phyloP scores from a whole-genome alignment of 495 filamentous ascomycete species.

The Neurospora terricola region DNA sequence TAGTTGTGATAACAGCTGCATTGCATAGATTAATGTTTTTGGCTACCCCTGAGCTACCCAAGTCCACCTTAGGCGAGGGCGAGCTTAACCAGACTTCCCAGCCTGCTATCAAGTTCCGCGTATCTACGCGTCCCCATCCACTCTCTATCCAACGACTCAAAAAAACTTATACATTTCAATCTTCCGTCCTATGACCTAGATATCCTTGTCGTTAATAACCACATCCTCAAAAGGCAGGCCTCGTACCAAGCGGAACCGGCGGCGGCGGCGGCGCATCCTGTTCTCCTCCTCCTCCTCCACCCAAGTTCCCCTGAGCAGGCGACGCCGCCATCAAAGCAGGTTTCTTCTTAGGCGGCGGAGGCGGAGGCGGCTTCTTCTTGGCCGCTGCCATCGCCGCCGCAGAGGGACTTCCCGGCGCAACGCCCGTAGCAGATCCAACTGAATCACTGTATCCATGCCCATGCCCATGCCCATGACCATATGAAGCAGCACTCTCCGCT shows the following conservation, averaged over 20 bases:
- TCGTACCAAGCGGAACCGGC: conserved; percentile 37
- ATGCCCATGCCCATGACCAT: not conserved
- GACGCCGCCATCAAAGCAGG: not conserved
- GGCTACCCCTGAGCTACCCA: not conserved
- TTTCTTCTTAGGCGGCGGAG: conserved; percentile 48
- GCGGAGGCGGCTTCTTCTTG: conserved; percentile 59
- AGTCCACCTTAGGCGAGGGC: not conserved
- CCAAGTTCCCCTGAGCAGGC: not conserved
- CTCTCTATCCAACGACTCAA: not conserved
- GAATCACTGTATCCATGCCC: not conserved
- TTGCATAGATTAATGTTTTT: not conserved
- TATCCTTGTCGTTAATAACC: not conserved
- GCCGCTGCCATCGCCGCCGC: conserved; percentile 18
- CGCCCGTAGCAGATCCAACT: not conserved
- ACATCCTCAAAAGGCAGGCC: conserved; percentile 23
- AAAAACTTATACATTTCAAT: not conserved
- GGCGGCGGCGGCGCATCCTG: conserved; percentile 28
- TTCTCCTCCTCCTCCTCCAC: too few species aligned
- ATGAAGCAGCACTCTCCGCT: not conserved
- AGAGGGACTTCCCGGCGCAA: not conserved
- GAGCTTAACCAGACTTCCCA: not conserved
- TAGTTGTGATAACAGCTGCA: too few species aligned
- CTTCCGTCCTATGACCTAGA: not conserved
- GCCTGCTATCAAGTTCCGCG: not conserved
- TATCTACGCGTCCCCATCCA: not conserved